These are phyloP conservation scores for Fusarium torulosum DNA, from an alignment of 2,329 filamentous ascomycete species.

Conservation along the genomic window DNA sequence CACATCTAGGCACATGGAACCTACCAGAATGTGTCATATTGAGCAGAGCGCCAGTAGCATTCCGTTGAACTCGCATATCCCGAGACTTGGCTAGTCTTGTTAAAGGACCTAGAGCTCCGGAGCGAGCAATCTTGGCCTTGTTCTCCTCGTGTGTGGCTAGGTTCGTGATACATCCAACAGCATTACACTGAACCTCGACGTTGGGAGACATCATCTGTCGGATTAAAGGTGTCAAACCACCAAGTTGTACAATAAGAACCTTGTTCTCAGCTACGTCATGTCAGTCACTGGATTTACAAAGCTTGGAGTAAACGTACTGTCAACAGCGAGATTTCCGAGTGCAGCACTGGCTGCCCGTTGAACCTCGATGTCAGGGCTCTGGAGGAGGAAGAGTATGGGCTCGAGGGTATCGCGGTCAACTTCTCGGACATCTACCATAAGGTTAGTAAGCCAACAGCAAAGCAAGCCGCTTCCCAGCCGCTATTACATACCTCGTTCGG, in stretches of 20 bases:
- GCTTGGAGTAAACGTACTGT: slow-evolving; percentile 73
- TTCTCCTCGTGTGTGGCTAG: slow-evolving; percentile 98
- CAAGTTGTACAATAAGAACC: slow-evolving; percentile 92
- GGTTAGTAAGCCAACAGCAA: slow-evolving; percentile 26
- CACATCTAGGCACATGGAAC: slow-evolving; percentile 41
- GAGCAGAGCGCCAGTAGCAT: slow-evolving; percentile 93
- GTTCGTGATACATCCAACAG: slow-evolving; percentile 98
- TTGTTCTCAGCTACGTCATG: slow-evolving; percentile 87
- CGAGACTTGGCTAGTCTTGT: slow-evolving; percentile 95
- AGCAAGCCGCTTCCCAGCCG: background rate
- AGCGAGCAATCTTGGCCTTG: slow-evolving; percentile 97
- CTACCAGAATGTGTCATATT: slow-evolving; percentile 99
- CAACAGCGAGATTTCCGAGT: slow-evolving; percentile 94
- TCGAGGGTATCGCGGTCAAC: slow-evolving; percentile 95
- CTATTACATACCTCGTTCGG: slow-evolving; percentile 84
- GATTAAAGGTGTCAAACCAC: slow-evolving; percentile 90
- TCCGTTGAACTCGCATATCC: slow-evolving; percentile 98
- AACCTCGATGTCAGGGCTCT: slow-evolving; percentile 96
- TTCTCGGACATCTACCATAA: slow-evolving; percentile 85
- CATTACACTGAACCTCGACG: slow-evolving; percentile 99
- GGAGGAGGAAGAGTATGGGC: slow-evolving; percentile 93
- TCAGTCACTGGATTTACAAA: slow-evolving; percentile 55
- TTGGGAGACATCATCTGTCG: slow-evolving; percentile 98
- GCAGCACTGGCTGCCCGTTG: slow-evolving; percentile 96
- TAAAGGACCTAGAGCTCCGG: slow-evolving; percentile 89